Evolutionary conservation across 2,329 filamentous ascomycete species (phyloP).

Genomic region (Hypoxylon sp.): DNA sequence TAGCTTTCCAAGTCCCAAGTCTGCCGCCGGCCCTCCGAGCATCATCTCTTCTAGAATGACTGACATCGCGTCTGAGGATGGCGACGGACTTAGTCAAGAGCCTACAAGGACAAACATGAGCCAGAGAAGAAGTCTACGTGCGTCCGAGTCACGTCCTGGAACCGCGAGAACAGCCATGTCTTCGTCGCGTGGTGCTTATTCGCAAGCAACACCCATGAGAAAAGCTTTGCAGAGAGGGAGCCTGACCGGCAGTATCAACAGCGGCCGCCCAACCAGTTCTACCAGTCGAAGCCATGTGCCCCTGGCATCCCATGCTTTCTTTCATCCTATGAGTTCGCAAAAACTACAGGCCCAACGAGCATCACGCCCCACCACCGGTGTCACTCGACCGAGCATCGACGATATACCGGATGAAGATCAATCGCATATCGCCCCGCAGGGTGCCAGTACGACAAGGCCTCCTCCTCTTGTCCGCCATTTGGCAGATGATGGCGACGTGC

Average conservation of each 20-base stretch:
- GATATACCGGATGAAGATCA: slow-evolving; percentile 49
- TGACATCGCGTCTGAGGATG: slow-evolving; percentile 67
- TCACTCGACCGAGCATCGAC: slow-evolving; percentile 48
- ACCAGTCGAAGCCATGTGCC: slow-evolving; percentile 88
- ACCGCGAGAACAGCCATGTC: slow-evolving; percentile 63
- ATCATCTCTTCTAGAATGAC: slow-evolving; percentile 79
- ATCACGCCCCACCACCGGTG: slow-evolving; percentile 54
- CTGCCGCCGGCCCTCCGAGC: slow-evolving; percentile 63
- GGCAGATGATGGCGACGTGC: slow-evolving; percentile 59
- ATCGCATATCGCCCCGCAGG: slow-evolving; percentile 63
- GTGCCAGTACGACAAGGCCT: slow-evolving; percentile 59
- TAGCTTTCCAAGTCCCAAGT: slow-evolving; percentile 52
- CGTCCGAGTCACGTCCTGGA: slow-evolving; percentile 62
- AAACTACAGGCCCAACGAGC: slow-evolving; percentile 87
- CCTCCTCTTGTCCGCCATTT: slow-evolving; percentile 46
- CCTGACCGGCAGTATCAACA: slow-evolving; percentile 50
- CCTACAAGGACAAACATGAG: slow-evolving; percentile 40
- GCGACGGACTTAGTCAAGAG: slow-evolving; percentile 49
- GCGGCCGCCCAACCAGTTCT: slow-evolving; percentile 69
- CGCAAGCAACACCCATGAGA: slow-evolving; percentile 64
- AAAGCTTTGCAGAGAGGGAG: slow-evolving; percentile 57
- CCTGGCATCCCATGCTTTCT: slow-evolving; percentile 89
- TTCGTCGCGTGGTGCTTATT: slow-evolving; percentile 59
- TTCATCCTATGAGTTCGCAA: slow-evolving; percentile 95
- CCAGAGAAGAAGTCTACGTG: slow-evolving; percentile 49